Base-by-base conservation (phyloP, 306 rosid species). In the Dryas alaskensis region DNA sequence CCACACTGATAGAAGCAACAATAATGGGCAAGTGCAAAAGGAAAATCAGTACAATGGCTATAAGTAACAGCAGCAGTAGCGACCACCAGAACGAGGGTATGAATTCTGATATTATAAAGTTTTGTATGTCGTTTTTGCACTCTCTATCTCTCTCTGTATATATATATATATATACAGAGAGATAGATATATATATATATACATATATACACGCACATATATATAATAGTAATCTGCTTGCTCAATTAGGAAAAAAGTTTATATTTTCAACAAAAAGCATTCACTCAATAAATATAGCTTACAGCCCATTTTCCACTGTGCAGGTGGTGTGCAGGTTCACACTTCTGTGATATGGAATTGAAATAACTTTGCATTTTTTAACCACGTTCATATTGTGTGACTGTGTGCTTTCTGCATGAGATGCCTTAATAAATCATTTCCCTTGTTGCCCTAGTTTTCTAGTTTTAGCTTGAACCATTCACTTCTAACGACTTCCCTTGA, bases 311-410 rank as follows among this genome's bases (percentile, higher is more conserved):
- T 86, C 90, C 86, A 81, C 88, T 90, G 90, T 90, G 96, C 93
- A 90, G 96, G 93, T 87, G 83, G 92, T 77, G 81, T 90, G 86
- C 96, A 90, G 96, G 90, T 90, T 85, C 86, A 88, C 91, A 83
- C 84, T 85, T 80, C 80, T 81, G 77, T 78, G 84, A 85, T 79
- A 67, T 86, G 90, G 86, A 86, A 78, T 84, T 90, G 84, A 82
- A 70, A 53, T 63, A 68, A 16, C 55, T 63, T 39, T 63, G 10
- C 51, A 45, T 70, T 69, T 14, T 60, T 39, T 55, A 13, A 39
- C 51, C 39, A 70, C 76, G 68, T 76, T 4, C 69, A 22, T 39
- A 11, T n/a, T 76, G 78, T 66, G 16, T 79, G 69, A 66, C 70
- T 76, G 78, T 71, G 60, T 13, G 37, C 73, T 78, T 42, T 45